A percentile compares a stretch with the other conserved stretches of the same genome.
Conservation (phyloP, 1,284 basidiomycete genomes). For the Ganoderma lingzhi region DNA sequence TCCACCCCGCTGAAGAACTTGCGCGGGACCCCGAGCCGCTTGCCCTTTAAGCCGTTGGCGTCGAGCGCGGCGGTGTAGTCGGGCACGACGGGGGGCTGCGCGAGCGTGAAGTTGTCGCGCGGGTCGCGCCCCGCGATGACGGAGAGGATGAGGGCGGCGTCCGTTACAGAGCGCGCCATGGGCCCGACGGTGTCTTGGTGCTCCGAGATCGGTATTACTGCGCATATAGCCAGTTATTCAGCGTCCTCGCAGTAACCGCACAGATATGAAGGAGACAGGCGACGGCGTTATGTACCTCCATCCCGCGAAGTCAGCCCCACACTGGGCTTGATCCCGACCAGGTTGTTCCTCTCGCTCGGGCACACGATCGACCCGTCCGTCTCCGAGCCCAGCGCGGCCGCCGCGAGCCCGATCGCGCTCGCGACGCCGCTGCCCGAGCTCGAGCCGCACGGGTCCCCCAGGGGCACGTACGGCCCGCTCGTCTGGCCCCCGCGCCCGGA, state of each 20-base stretch:
- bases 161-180: constrained; percentile 54
- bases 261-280: no score
- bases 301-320: constrained; percentile 70
- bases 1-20: constrained; percentile 36
- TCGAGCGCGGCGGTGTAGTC: constrained; percentile 49
- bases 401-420: constrained; percentile 67
- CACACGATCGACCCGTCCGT: constrained; percentile 73
- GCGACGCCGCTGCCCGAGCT: constrained; percentile 72
- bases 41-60: constrained; percentile 45
- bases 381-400: constrained; percentile 69
- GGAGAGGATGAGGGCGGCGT: constrained; percentile 52
- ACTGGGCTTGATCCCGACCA: constrained; percentile 65
- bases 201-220: constrained; percentile 59
- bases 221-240: not conserved
- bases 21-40: constrained; percentile 52
- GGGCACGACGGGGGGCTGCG: constrained; percentile 49
- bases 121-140: constrained; percentile 55
- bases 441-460: constrained; percentile 56
- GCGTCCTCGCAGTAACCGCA: not conserved
- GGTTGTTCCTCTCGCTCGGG: constrained; percentile 50
- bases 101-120: constrained; percentile 52
- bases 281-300: constrained; percentile 51
- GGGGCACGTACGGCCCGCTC: constrained; percentile 48
- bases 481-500: constrained; percentile 51
- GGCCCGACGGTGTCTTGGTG: constrained; percentile 61